Base-by-base conservation (phyloP, 2,329 filamentous ascomycete genomes). In the Paraconiothyrium sp. region DNA sequence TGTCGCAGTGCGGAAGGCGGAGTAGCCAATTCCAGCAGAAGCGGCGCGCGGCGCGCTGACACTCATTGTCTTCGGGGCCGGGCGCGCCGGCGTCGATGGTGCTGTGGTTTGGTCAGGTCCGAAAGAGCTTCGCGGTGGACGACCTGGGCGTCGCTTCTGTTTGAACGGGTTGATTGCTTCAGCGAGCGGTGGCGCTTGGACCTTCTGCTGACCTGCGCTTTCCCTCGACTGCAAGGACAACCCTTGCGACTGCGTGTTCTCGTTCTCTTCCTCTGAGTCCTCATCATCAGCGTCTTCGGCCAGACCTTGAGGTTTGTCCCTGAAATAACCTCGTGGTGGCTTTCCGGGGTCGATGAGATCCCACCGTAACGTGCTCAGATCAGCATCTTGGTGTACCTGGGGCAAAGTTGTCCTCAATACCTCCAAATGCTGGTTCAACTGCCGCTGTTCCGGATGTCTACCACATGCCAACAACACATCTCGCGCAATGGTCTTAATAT, bases 401-500 rank as follows among this genome's bases (percentile, higher is more conserved):
- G 74, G 71, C 22, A 86, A 79, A 3, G 72, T 79, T 8, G 76
- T 74, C 41, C 78, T 80, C 8, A 87, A 71, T 37, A 79, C 69
- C 58, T 84, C 80, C 61, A 90, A 77, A 76, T 90, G 88, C 34
- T 82, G 80, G 68, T 91, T 91, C 39, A 91, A 75, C 2, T 81
- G 76, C 30, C 83, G 77, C 73, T 88, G 85, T 10, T 83, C 83
- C 0, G 88, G 88, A 71, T 90, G 88, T 60, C 85, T 84, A 16
- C 87, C 87, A 13, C 86, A 82, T 16, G 87, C 85, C 54, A 90
- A 83, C 11, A 91, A 78, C 7, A 91, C 82, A 71, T 90, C 88
- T 54, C 87, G 79, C 4, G 88, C 88, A 62, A 91, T 88, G 0
- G 87, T 90, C 48, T 83, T 81, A 1, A 85, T 82, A 68, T 90